Evolutionary conservation across 192 early-diverging fungal species (phyloP).

Genomic region (Gamsiella multidivaricata): DNA sequence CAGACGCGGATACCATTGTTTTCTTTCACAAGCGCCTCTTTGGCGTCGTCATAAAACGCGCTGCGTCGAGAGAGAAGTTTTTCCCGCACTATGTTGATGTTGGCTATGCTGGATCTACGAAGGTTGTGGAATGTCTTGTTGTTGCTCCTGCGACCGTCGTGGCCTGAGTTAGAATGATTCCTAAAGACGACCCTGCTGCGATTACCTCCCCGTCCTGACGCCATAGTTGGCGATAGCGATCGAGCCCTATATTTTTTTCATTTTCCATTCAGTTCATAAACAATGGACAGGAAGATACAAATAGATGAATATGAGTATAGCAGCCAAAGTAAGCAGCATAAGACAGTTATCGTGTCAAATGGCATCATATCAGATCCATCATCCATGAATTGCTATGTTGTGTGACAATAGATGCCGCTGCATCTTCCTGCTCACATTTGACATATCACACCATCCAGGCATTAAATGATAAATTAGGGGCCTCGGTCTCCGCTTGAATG

Average conservation of each 20-base stretch:
- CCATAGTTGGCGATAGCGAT: slow-evolving; percentile 44
- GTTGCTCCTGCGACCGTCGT: background rate
- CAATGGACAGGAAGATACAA: too few relatives aligned
- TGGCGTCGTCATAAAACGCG: slow-evolving; percentile 61
- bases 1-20: slow-evolving; percentile 67
- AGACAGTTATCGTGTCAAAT: too few relatives aligned
- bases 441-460: slow-evolving; percentile 17
- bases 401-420: too few relatives aligned
- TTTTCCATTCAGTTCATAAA: too few relatives aligned
- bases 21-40: slow-evolving; percentile 62
- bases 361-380: too few relatives aligned
- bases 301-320: too few relatives aligned
- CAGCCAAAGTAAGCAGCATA: too few relatives aligned
- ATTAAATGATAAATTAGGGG: slow-evolving; percentile 9
- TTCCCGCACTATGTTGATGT: slow-evolving; percentile 43
- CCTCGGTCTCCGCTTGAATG: too few relatives aligned
- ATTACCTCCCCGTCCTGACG: slow-evolving; percentile 22
- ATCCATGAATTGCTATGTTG: too few relatives aligned
- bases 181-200: slow-evolving; percentile 29
- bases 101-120: slow-evolving; percentile 41
- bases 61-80: slow-evolving; percentile 44
- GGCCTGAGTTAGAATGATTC: slow-evolving; percentile 3
- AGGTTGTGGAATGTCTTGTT: slow-evolving; percentile 26
- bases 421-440: background rate
- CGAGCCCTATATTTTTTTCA: slow-evolving; percentile 37